Conservation (phyloP, 495 filamentous ascomycete genomes). For the Aspergillus conjunctus region DNA sequence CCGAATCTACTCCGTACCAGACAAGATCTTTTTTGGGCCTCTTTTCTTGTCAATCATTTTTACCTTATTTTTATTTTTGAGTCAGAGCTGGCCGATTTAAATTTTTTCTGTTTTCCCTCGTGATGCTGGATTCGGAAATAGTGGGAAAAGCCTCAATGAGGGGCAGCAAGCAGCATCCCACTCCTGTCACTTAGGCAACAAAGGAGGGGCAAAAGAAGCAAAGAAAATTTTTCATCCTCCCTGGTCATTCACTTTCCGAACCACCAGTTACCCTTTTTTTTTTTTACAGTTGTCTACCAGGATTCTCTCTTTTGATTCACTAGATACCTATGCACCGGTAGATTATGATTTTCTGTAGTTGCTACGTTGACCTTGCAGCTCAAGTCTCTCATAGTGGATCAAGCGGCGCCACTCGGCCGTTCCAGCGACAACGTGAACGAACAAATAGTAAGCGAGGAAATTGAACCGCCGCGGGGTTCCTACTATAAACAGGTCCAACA, state of each 20-base stretch:
- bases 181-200: slow-evolving; percentile 22
- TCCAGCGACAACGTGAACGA: slow-evolving; percentile 19
- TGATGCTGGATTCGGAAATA: background rate
- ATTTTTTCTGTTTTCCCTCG: background rate
- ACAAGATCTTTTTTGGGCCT: slow-evolving; percentile 1
- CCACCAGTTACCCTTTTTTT: background rate
- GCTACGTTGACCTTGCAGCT: slow-evolving; percentile 19
- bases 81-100: background rate
- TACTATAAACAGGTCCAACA: slow-evolving; percentile 32
- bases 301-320: background rate
- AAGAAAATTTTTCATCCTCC: slow-evolving; percentile 12
- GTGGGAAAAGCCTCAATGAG: slow-evolving; percentile 11
- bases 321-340: too few relatives aligned
- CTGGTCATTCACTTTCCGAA: background rate
- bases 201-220: slow-evolving; percentile 18
- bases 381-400: slow-evolving; percentile 23
- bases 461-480: slow-evolving; percentile 32
- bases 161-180: slow-evolving; percentile 18
- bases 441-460: slow-evolving; percentile 23
- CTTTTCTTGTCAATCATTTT: slow-evolving; percentile 6
- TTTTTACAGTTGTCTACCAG: slow-evolving; percentile 7
- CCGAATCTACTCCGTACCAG: slow-evolving; percentile 10
- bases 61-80: slow-evolving; percentile 10
- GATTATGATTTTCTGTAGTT: slow-evolving; percentile 10
- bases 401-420: slow-evolving; percentile 28